Base-by-base conservation (phyloP, 2,329 filamentous ascomycete species). In the Cadophora luteo-olivacea region DNA sequence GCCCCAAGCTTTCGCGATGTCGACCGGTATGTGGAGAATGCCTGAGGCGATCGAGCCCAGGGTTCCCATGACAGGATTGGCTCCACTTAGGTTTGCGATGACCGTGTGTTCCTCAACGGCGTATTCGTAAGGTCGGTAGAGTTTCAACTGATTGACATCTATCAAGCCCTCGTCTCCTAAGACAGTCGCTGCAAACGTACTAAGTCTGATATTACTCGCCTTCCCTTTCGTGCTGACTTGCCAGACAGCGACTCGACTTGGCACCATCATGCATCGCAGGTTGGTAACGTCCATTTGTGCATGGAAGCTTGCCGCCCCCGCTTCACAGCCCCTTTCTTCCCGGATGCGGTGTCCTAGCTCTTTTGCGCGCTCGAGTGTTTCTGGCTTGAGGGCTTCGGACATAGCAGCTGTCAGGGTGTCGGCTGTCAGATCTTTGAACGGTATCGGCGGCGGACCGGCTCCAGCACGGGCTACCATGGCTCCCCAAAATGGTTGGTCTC, bases 401-500 rank as follows among this genome's bases (percentile, higher is more conserved):
- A 95, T 90, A 0, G 90, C 88, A 32, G 85, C 84, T 0, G 89
- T 89, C 6, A 95, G 82, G 12, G 86, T 89, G 25, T 90, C 87
- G 0, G 85, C 84, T 0, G 87, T 93, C 45, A 94, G 79, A 36
- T 88, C 82, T 72, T 91, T 91, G 77, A 91, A 87, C 0, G 89
- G 89, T 60, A 93, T 88, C 0, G 92, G 91, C 0, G 84, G 79
- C 0, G 92, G 91, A 0, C 92, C 92, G 7, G 92, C 92, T 7
- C 91, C 90, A 7, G 92, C 91, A 68, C 84, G 85, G 0, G 89
- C 85, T 48, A 94, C 87, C 86, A 94, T 94, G 9, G 88, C 84
- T 8, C 92, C 92, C 92, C 92, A 94, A 75, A 94, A 95, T 0
- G 90, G 90, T 78, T 95, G 92, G 73, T 95, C 92, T 1, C 92